Percentiles rank a stretch among this genome's conserved stretches.
Evolutionary conservation across 1,284 basidiomycete species (phyloP).

Genomic region (Fistulina hepatica): DNA sequence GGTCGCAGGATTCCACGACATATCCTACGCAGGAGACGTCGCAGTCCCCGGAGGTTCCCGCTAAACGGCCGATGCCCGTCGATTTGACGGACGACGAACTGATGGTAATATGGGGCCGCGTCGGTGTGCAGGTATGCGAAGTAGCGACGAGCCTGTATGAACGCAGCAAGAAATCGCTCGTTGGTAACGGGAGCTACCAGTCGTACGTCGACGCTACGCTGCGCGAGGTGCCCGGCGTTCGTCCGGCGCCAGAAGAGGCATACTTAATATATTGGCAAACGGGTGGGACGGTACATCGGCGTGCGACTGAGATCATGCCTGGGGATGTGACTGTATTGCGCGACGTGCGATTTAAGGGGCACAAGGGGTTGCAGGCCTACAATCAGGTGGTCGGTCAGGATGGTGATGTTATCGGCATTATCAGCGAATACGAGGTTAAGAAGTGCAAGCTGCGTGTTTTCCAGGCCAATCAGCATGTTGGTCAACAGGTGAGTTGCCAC

Average conservation of each 20-base stretch:
- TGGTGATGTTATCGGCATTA: slow-evolving; percentile 63
- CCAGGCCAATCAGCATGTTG: slow-evolving; percentile 73
- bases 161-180: slow-evolving; percentile 61
- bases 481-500: slow-evolving; percentile 59
- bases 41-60: slow-evolving; percentile 12
- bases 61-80: slow-evolving; percentile 13
- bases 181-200: slow-evolving; percentile 74
- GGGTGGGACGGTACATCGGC: slow-evolving; percentile 53
- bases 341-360: slow-evolving; percentile 80
- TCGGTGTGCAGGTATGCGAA: slow-evolving; percentile 68
- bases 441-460: slow-evolving; percentile 77
- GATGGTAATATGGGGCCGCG: slow-evolving; percentile 54
- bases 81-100: slow-evolving; percentile 50
- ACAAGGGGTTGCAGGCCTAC: slow-evolving; percentile 73
- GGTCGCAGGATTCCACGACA: slow-evolving; percentile 36
- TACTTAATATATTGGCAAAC: slow-evolving; percentile 71
- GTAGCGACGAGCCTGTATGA: slow-evolving; percentile 58
- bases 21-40: slow-evolving; percentile 12
- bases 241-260: slow-evolving; percentile 24
- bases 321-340: slow-evolving; percentile 74
- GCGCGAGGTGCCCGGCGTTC: slow-evolving; percentile 45
- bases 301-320: slow-evolving; percentile 71
- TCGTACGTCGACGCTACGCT: slow-evolving; percentile 68
- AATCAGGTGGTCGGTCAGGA: slow-evolving; percentile 49
- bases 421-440: slow-evolving; percentile 74